Conservation (phyloP, 139 green algal genomes). For the Chlorella sorokiniana region DNA sequence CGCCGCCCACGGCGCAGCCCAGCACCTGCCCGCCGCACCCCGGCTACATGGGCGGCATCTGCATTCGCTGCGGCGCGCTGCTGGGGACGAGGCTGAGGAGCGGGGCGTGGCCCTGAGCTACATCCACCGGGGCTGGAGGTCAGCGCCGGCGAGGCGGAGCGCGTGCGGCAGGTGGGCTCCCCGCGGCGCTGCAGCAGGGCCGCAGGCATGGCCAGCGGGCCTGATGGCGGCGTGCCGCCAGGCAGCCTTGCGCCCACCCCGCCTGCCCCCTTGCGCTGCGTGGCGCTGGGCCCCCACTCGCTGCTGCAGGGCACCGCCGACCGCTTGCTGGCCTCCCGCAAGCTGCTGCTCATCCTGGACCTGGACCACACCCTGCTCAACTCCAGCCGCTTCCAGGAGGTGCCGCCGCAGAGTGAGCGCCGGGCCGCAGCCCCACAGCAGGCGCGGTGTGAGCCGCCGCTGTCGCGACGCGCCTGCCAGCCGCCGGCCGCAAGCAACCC, state of each 20-base stretch:
- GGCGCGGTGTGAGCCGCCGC: not conserved
- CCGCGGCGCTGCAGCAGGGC: too few species aligned
- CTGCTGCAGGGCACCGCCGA: not conserved
- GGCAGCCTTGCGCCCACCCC: not conserved
- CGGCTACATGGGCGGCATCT: slow-evolving; percentile 76
- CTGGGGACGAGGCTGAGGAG: slow-evolving; percentile 46
- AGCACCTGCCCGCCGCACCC: slow-evolving; percentile 70
- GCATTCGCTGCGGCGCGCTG: slow-evolving; percentile 72
- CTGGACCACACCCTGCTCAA: slow-evolving; percentile 97
- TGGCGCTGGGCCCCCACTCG: not conserved
- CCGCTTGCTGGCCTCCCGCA: slow-evolving; percentile 43
- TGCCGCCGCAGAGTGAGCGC: slow-evolving; percentile 18
- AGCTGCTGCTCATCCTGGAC: slow-evolving; percentile 87
- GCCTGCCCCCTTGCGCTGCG: not conserved
- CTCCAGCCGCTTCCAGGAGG: slow-evolving; percentile 54
- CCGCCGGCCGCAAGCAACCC: not conserved
- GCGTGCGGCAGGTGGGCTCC: slow-evolving; percentile 38
- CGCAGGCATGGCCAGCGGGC: too few species aligned
- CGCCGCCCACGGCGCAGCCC: not conserved
- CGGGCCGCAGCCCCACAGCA: not conserved
- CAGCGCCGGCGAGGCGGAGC: slow-evolving; percentile 50
- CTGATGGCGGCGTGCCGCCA: too few species aligned
- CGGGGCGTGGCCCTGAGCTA: slow-evolving; percentile 33
- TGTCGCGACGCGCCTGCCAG: not conserved
- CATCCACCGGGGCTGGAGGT: slow-evolving; percentile 54